A percentile compares a stretch with the other conserved stretches of the same genome.
These are phyloP conservation scores for Silene coronaria DNA, from an alignment of 179 eudicot species.

Conservation along the genomic window DNA sequence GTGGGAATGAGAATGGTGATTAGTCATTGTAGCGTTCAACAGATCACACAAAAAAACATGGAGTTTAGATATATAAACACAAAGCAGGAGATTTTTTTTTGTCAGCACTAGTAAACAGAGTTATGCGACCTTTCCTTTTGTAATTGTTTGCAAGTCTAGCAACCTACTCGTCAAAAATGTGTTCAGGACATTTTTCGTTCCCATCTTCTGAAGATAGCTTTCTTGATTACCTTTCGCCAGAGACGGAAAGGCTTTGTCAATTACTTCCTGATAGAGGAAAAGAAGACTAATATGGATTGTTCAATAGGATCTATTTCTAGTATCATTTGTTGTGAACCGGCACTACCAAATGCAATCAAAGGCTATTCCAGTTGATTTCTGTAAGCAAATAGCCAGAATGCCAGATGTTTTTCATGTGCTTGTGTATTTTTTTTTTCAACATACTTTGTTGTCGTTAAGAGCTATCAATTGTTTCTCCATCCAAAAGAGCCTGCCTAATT, in stretches of 20 bases:
- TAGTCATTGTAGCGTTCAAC: background rate
- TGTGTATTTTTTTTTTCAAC: background rate
- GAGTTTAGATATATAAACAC: background rate
- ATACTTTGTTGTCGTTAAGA: background rate
- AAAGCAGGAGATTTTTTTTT: background rate
- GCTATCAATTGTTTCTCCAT: background rate
- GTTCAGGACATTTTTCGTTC: background rate
- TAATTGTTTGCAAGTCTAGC: background rate
- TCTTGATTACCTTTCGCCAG: background rate
- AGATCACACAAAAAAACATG: background rate
- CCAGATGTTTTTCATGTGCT: background rate
- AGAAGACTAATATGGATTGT: background rate
- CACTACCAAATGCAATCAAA: background rate
- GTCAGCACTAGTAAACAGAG: background rate
- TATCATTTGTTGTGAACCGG: background rate
- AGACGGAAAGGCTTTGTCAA: background rate
- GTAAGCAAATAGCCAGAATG: background rate
- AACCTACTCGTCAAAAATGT: background rate
- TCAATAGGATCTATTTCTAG: background rate
- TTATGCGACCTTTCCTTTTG: background rate
- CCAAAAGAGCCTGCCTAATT: background rate
- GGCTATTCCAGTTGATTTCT: too few species aligned
- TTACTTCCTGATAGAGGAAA: background rate
- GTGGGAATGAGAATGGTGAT: background rate
- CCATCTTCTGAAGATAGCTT: background rate